Percentiles rank a stretch among this genome's conserved stretches.
phyloP scores from a whole-genome alignment of 192 early-diverging fungal genomes.

The Gonapodya sp. region DNA sequence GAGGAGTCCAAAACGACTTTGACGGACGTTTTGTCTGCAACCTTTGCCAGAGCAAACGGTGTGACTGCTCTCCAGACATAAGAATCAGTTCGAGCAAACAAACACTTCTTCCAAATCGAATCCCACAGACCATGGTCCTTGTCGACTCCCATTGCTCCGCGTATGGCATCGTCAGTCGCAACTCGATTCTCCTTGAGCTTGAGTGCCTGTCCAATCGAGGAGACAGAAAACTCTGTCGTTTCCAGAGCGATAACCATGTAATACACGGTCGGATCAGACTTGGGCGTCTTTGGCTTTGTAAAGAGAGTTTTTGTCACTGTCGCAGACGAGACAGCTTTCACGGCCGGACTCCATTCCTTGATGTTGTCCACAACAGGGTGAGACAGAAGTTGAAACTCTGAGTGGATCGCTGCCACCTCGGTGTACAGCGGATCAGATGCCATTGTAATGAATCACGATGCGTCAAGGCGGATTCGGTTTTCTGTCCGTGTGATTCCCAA shows the following conservation, averaged over 20 bases:
- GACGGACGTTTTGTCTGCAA: slow-evolving; percentile 48
- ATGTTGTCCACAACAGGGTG: slow-evolving; percentile 46
- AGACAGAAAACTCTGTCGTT: slow-evolving; percentile 35
- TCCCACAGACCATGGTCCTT: slow-evolving; percentile 50
- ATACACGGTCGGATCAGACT: slow-evolving; percentile 35
- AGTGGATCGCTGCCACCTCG: neutral
- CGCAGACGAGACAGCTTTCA: slow-evolving; percentile 17
- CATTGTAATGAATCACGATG: neutral
- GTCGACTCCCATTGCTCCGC: slow-evolving; percentile 32
- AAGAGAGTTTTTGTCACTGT: slow-evolving; percentile 62
- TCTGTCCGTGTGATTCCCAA: too few relatives aligned
- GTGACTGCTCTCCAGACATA: slow-evolving; percentile 36
- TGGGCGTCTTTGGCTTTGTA: slow-evolving; percentile 69
- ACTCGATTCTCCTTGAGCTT: slow-evolving; percentile 63
- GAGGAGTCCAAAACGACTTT: slow-evolving; percentile 65
- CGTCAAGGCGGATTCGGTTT: too few relatives aligned
- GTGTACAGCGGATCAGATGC: neutral
- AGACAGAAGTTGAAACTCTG: slow-evolving; percentile 10
- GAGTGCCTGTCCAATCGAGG: slow-evolving; percentile 40
- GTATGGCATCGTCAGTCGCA: slow-evolving; percentile 58
- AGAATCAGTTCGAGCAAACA: neutral
- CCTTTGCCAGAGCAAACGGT: slow-evolving; percentile 61
- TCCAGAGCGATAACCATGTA: slow-evolving; percentile 55
- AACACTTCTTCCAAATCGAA: neutral
- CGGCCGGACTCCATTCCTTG: slow-evolving; percentile 42